Evolutionary conservation across 2,329 filamentous ascomycete species (phyloP), one percentile per base, ranked within the genome.

Genomic region (Aspergillus tanneri): DNA sequence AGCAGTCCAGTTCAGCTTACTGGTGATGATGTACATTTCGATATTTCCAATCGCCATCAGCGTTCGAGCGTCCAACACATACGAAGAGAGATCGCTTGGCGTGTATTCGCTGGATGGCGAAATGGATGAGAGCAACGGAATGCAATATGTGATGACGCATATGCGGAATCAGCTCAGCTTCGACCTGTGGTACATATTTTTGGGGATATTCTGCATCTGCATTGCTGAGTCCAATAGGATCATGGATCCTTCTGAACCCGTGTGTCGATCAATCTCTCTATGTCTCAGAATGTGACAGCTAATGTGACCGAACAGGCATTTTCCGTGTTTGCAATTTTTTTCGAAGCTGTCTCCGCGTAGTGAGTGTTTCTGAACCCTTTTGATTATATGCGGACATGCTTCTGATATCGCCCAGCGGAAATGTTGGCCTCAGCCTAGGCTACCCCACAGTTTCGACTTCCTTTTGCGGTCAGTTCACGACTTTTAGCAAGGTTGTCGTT

Each of bases 21-120:
- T 84, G 0, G 85, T 96, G 65, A 97, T 97, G 92, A 97, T 97
- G 92, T 97, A 97, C 70, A 95, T 97, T 55, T 95, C 90, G 42
- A 87, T 95, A 47, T 95, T 95, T 57, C 92, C 92, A 3, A 95
- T 96, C 57, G 92, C 92, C 62, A 96, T 97, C 59, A 92, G 87
- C 6, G 86, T 96, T 53, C 88, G 92, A 43, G 74, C 43, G 69
- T 76, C 83, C 24, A 88, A 88, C 60, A 80, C 84, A 4, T 88
- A 88, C 59, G 85, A 88, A 59, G 84, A 88, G 57, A 74, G 79
- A 2, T 81, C 80, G 0, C 70, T 87, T 0, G 84, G 83, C 0
- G 69, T 82, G 14, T 83, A 79, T 57, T 65, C 69, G 9, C 60
- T 68, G n/a, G 64, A 72, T 3, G 23, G 14, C 1, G 45, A 55